Evolutionary conservation across 176 grass and related monocot species (phyloP), one percentile per base, ranked within the genome.

Genomic region (Puccinellia tenuiflora): DNA sequence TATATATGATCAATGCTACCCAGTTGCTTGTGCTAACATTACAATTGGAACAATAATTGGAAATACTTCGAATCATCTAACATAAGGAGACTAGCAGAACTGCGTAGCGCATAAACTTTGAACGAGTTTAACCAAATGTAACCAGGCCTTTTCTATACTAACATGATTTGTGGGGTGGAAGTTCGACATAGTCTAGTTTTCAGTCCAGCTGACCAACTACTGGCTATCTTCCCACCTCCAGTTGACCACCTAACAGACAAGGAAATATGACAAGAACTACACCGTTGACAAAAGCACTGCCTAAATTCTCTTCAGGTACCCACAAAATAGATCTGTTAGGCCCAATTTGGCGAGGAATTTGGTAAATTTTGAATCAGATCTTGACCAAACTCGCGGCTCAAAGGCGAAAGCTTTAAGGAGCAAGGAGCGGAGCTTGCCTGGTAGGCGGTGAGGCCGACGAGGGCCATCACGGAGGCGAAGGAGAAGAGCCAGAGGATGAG

Each of bases 401-500:
- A 54, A n/a, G n/a, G 38, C 22, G 28, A 54, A 63, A 14, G 6
- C 39, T 52, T 33, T 7, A 54, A 33, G 34, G 48, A n/a, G 71
- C 25, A 34, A 63, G 15, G 25, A 20, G 68, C n/a, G 0, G 66
- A 30, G 73, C 73, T 87, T 85, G 88, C 92, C 92, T 97, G 95
- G 80, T 91, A 94, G 9, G 90, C 88, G 35, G 86, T 90, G 71
- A 97, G 83, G 29, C 83, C 95, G 79, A 97, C 76, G 52, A 97
- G 88, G 25, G 83, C 75, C 75, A 97, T 92, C 52, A 94, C 46
- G 22, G 88, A 90, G 22, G 73, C 84, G 72, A 97, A 97, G 86
- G 90, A 89, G 84, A 92, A 82, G 48, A 94, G 72, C 92, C 95
- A 97, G 21, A 94, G 86, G 39, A 97, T 30, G 64, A 97, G 90